Conservation (phyloP, 345 rosid species). For the Trapa bicornis region DNA sequence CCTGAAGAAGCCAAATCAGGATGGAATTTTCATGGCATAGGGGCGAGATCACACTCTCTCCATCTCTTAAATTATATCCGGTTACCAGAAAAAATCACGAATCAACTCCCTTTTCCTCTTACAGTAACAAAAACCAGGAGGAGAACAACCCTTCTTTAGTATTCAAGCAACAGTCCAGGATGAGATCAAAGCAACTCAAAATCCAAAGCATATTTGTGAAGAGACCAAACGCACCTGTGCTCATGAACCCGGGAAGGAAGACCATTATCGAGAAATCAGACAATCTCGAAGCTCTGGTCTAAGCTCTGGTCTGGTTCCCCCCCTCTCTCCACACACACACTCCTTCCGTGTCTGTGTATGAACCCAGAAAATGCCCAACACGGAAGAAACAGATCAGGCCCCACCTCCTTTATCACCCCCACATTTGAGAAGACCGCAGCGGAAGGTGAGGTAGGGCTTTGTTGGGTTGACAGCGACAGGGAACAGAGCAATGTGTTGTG, state of each 20-base stretch:
- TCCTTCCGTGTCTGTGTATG: not conserved
- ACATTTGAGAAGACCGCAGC: conserved; percentile 2
- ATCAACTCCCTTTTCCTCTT: not conserved
- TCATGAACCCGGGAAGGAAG: not conserved
- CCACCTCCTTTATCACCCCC: not conserved
- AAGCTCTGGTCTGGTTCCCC: not conserved
- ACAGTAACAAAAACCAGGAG: not conserved
- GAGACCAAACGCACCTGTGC: not conserved
- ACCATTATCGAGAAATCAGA: not conserved
- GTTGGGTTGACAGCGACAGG: not conserved
- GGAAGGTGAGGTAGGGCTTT: not conserved
- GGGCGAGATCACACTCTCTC: not conserved
- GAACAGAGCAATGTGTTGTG: not conserved
- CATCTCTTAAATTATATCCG: not conserved
- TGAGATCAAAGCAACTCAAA: not conserved
- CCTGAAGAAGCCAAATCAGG: not conserved
- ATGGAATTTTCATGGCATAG: too few species aligned
- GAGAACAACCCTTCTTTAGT: not conserved
- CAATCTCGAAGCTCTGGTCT: not conserved
- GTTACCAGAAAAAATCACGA: not conserved
- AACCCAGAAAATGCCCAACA: conserved; percentile 3
- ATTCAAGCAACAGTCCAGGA: not conserved
- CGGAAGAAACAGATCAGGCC: not conserved
- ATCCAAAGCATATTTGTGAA: not conserved
- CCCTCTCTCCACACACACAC: too few species aligned